Conservation (phyloP, 371 early-diverging fungal species). For the Nosema bombycis region DNA sequence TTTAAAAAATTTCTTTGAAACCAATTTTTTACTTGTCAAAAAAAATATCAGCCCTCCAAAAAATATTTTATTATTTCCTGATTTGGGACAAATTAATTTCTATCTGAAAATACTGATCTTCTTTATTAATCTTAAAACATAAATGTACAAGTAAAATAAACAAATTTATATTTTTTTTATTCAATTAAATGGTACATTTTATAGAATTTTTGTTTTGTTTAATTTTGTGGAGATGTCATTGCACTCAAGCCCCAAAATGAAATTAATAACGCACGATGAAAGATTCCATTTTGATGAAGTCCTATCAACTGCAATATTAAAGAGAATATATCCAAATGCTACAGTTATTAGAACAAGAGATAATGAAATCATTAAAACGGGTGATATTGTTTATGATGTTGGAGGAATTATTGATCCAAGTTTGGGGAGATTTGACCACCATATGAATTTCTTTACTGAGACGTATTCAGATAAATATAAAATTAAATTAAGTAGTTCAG, state of each 20-base stretch:
- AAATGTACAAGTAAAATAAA: too few species aligned
- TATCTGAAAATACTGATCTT: too few species aligned
- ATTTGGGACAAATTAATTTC: too few species aligned
- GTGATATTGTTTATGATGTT: conserved; percentile 88
- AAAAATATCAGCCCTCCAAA: too few species aligned
- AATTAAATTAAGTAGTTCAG: conserved; percentile 81
- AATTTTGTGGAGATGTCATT: too few species aligned
- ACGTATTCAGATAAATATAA: conserved; percentile 72
- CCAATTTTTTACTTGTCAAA: too few species aligned
- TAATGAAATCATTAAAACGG: conserved; percentile 70
- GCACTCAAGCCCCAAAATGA: conserved; percentile 32
- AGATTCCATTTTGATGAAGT: conserved; percentile 75
- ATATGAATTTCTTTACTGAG: conserved; percentile 83
- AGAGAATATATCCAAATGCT: conserved; percentile 61
- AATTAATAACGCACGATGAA: conserved; percentile 59
- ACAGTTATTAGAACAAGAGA: conserved; percentile 78
- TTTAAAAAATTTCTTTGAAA: too few species aligned
- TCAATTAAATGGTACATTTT: too few species aligned
- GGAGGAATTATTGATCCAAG: conserved; percentile 82
- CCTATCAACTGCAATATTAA: conserved; percentile 79
- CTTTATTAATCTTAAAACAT: too few species aligned
- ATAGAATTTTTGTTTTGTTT: too few species aligned
- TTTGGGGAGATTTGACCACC: conserved; percentile 80
- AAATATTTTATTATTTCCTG: too few species aligned
- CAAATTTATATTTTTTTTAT: too few species aligned